Evolutionary conservation across 768 basidiomycete genomes (phyloP).

Genomic region (Austroboletus eburneus): DNA sequence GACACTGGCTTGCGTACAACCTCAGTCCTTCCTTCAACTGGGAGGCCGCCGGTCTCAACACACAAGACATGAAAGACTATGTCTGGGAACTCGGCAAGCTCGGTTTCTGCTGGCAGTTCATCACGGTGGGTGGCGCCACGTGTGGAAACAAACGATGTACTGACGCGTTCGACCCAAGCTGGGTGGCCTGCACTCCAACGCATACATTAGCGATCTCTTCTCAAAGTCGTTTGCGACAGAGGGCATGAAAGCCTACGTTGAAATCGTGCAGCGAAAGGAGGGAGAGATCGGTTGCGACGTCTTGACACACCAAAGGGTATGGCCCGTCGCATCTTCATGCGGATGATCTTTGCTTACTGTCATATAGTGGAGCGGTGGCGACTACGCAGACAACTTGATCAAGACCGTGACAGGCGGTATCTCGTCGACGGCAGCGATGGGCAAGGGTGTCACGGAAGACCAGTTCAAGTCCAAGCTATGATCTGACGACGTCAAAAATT

Average conservation of each 20-base stretch:
- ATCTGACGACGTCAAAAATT: slow-evolving; percentile 3
- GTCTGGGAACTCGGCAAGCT: slow-evolving; percentile 94
- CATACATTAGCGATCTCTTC: slow-evolving; percentile 92
- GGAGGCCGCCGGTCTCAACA: slow-evolving; percentile 87
- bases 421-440: slow-evolving; percentile 99
- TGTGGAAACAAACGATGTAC: slow-evolving; percentile 1
- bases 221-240: slow-evolving; percentile 85
- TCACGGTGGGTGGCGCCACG: slow-evolving; percentile 72
- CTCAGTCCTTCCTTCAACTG: slow-evolving; percentile 92
- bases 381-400: slow-evolving; percentile 86
- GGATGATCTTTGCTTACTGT: slow-evolving; percentile 14
- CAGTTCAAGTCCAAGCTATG: slow-evolving; percentile 64
- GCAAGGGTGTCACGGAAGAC: slow-evolving; percentile 88
- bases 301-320: slow-evolving; percentile 92
- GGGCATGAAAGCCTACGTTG: slow-evolving; percentile 99
- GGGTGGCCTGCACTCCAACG: slow-evolving; percentile 95
- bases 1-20: slow-evolving; percentile 97
- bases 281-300: slow-evolving; percentile 94
- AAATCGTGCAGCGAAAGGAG: slow-evolving; percentile 88
- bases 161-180: slow-evolving; percentile 48
- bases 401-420: slow-evolving; percentile 98
- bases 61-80: slow-evolving; percentile 81
- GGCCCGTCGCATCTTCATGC: slow-evolving; percentile 13
- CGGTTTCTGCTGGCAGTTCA: slow-evolving; percentile 99
- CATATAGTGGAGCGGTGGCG: slow-evolving; percentile 87